Conservation (phyloP, 306 rosid genomes). For the Glycine tomentella region DNA sequence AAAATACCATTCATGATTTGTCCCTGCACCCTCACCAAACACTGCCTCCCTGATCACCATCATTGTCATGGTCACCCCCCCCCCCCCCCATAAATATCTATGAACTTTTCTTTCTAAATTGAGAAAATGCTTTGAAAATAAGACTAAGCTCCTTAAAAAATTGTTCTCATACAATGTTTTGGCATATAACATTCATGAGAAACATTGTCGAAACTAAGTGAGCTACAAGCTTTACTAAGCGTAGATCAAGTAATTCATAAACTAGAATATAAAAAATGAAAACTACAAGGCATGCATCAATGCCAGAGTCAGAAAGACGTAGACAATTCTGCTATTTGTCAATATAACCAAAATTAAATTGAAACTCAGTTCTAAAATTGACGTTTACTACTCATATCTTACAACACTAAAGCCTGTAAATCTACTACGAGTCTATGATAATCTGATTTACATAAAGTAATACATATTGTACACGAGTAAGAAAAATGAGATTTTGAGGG, state of each 20-base stretch:
- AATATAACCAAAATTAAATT: slow-evolving; percentile 19
- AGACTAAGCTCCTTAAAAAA: background rate
- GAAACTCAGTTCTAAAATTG: slow-evolving; percentile 46
- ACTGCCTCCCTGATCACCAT: background rate
- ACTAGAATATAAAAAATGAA: background rate
- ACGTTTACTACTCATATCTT: slow-evolving; percentile 47
- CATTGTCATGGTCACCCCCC: slow-evolving; percentile 2
- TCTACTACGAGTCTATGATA: slow-evolving; percentile 26
- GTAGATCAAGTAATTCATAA: slow-evolving; percentile 26
- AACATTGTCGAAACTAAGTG: slow-evolving; percentile 13
- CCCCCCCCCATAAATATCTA: background rate
- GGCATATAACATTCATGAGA: background rate
- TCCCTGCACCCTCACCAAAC: background rate
- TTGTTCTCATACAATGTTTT: no score
- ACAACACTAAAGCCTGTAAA: slow-evolving; percentile 49
- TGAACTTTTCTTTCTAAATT: slow-evolving; percentile 22
- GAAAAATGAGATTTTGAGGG: slow-evolving; percentile 43
- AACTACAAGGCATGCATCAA: slow-evolving; percentile 2
- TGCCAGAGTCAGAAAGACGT: background rate
- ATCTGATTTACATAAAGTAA: slow-evolving; percentile 41
- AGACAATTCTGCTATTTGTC: slow-evolving; percentile 23
- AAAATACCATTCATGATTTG: background rate
- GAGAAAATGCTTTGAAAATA: background rate
- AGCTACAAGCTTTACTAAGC: background rate
- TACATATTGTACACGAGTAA: slow-evolving; percentile 34